Conservation (phyloP, 164 flowering plant species). For the Santalum album region DNA sequence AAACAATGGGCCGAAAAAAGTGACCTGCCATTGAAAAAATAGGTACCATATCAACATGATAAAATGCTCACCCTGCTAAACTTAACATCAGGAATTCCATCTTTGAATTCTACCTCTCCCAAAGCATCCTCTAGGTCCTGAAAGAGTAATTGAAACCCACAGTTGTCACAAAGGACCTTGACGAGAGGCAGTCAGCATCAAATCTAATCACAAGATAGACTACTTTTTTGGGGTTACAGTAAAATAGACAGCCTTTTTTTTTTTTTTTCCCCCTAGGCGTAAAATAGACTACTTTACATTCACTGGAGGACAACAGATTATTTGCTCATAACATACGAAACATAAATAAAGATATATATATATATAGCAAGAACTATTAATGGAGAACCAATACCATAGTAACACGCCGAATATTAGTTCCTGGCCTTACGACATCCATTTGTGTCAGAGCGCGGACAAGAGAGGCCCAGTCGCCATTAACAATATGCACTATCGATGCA, state of each 20-base stretch:
- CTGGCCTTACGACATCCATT: constrained; percentile 86
- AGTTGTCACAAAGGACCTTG: constrained; percentile 3
- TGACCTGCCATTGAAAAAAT: too few relatives aligned
- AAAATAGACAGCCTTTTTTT: too few relatives aligned
- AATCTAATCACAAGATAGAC: not conserved
- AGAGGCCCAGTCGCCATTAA: constrained; percentile 86
- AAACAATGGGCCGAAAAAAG: too few relatives aligned
- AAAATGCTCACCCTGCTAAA: constrained; percentile 69
- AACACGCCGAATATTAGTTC: constrained; percentile 57
- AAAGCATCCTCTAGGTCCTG: constrained; percentile 85
- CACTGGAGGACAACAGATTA: not conserved
- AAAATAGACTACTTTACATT: not conserved
- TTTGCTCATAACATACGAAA: not conserved
- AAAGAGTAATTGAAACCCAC: constrained; percentile 12
- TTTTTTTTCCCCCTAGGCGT: too few relatives aligned
- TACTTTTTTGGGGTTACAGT: too few relatives aligned
- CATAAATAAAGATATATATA: not conserved
- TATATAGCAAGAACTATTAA: not conserved
- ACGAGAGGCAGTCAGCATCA: not conserved
- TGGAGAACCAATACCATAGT: constrained; percentile 51
- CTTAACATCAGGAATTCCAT: constrained; percentile 90
- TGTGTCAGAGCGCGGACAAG: constrained; percentile 68
- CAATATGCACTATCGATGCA: constrained; percentile 83
- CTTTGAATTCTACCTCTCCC: constrained; percentile 66
- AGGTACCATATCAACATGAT: constrained; percentile 3